Conservation (phyloP, 2,329 filamentous ascomycete species). For the Fusarium aywerte region DNA sequence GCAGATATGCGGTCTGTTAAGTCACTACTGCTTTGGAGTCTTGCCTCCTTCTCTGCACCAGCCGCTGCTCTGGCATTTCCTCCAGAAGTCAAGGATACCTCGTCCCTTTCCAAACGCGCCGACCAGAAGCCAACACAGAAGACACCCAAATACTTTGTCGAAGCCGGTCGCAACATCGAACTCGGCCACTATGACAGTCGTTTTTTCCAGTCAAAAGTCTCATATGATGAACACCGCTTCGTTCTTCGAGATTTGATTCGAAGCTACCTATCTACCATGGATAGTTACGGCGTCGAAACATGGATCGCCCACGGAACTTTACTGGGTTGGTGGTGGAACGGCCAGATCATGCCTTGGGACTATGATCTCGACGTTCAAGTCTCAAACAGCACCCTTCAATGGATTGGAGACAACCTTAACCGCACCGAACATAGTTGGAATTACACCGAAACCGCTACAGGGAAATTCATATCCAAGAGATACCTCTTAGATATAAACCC, state of each 20-base stretch:
- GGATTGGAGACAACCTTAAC: conserved; percentile 74
- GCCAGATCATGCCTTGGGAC: conserved; percentile 82
- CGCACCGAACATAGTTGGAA: conserved; percentile 71
- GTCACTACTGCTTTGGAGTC: conserved; percentile 43
- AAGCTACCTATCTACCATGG: conserved; percentile 77
- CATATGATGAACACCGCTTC: conserved; percentile 73
- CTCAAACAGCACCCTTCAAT: conserved; percentile 71
- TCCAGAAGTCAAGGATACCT: background rate
- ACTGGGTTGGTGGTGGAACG: conserved; percentile 91
- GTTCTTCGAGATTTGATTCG: conserved; percentile 76
- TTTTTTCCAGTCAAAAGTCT: conserved; percentile 72
- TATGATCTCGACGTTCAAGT: conserved; percentile 87
- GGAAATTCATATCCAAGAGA: conserved; percentile 54
- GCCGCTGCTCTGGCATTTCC: conserved; percentile 34
- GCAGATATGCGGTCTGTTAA: conserved; percentile 40
- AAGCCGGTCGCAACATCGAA: conserved; percentile 68
- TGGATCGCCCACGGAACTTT: conserved; percentile 89
- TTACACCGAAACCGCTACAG: conserved; percentile 56
- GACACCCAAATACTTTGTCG: conserved; percentile 70
- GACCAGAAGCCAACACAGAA: conserved; percentile 8
- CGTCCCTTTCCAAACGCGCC: conserved; percentile 11
- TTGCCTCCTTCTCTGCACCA: conserved; percentile 37
- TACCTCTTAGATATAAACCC: conserved; percentile 85
- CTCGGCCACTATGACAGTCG: conserved; percentile 80
- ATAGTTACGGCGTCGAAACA: conserved; percentile 74